Evolutionary conservation across 768 basidiomycete species (phyloP).

Genomic region (Boletus eberwhitei): DNA sequence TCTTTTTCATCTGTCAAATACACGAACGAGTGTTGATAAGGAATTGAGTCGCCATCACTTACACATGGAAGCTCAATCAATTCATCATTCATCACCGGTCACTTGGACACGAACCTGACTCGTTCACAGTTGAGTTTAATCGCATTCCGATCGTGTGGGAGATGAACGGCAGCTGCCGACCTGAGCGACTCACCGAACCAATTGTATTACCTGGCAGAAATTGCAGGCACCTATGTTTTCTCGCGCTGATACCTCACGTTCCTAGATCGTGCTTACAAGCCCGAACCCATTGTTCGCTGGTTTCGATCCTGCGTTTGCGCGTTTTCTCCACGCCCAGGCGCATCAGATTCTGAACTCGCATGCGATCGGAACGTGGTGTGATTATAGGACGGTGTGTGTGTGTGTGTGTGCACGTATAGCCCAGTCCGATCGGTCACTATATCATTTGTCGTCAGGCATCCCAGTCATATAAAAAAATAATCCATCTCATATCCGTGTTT

Average conservation of each 20-base stretch:
- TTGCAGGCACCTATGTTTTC: conserved; percentile 1
- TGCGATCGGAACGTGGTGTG: conserved; percentile 3
- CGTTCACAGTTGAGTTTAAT: conserved; percentile 13
- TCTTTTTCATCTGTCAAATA: background rate
- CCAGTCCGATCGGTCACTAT: background rate
- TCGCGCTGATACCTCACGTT: conserved; percentile 13
- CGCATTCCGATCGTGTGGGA: background rate
- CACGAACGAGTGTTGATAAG: conserved; percentile 13
- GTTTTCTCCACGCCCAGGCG: conserved; percentile 1
- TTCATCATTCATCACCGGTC: background rate
- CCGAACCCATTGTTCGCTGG: conserved; percentile 18
- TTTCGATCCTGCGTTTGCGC: conserved; percentile 10
- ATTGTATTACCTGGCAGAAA: background rate
- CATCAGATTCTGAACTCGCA: background rate
- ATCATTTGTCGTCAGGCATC: background rate
- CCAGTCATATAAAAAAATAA: no score
- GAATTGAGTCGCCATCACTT: conserved; percentile 14
- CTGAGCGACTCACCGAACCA: background rate
- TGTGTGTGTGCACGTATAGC: conserved; percentile 6
- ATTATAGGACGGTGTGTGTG: conserved; percentile 10
- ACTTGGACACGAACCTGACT: conserved; percentile 4
- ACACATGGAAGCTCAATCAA: conserved; percentile 13
- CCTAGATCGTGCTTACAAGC: conserved; percentile 2
- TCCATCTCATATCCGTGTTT: background rate
- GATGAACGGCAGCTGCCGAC: conserved; percentile 9